Evolutionary conservation across 2,329 filamentous ascomycete genomes (phyloP), one percentile per base, ranked within the genome.

Genomic region (Sarocladium brachiariae): DNA sequence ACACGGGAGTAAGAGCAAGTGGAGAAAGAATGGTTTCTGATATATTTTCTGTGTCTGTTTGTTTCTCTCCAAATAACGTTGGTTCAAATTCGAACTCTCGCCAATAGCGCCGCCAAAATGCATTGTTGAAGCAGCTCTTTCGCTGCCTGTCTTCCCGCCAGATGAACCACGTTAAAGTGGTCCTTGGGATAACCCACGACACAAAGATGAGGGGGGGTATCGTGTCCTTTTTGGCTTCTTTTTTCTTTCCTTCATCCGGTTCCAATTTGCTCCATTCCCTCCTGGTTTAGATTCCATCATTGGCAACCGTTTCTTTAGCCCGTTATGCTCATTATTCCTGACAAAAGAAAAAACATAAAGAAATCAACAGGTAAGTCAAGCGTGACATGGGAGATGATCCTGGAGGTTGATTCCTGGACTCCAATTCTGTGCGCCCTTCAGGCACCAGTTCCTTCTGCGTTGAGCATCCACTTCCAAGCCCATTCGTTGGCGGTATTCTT

Each of bases 61-160:
- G 27, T 30, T 30, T 30, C 39, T 47, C 39, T 47, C 43, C 24
- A 18, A 8, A 21, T 18, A 21, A 14, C 11, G 19, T 30, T n/a
- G n/a, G 27, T 47, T 23, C 43, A 33, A 33, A 47, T 4, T 9
- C 25, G 39, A 43, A 43, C 39, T 47, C 43, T 47, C 43, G 16
- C 27, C 43, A 30, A 33, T 31, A 31, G 43, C 43, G 43, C 43
- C 43, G 43, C 43, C 25, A 47, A 45, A 47, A 47, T 47, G 43
- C 43, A 30, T 47, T 47, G 43, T 47, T 47, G 43, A 47, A 47
- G 33, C 43, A 47, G 31, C 43, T 47, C 25, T 47, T 18, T 19
- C 23, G 7, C 9, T 35, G 16, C 27, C 21, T 45, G 4, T 8
- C 24, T 16, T 18, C 21, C 9, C 18, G 24, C 24, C 39, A 45